These are phyloP conservation scores for Cadophora sp. DNA, from an alignment of 2,329 filamentous ascomycete species.

Conservation along the genomic window DNA sequence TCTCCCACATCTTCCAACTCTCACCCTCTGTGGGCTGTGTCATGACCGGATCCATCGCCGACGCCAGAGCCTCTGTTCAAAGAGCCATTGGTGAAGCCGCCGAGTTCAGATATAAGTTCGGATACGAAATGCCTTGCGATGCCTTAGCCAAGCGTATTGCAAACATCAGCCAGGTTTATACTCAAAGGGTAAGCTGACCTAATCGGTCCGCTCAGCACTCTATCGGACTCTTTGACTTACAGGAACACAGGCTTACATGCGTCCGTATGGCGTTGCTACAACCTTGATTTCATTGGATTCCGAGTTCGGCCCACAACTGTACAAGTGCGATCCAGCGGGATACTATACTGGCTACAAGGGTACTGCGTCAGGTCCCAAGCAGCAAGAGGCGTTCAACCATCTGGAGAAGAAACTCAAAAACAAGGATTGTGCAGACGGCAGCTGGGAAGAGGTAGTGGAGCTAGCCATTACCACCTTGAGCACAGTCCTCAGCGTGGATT, in stretches of 20 bases:
- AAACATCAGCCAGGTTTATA: constrained; percentile 99
- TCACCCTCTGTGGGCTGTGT: constrained; percentile 97
- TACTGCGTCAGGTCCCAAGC: constrained; percentile 95
- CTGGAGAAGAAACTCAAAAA: constrained; percentile 99
- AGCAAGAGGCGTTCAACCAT: constrained; percentile 98
- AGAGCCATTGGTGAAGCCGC: constrained; percentile 94
- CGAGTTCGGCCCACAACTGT: constrained; percentile 91
- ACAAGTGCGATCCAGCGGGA: constrained; percentile 97
- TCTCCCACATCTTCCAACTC: constrained; percentile 96
- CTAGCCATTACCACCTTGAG: constrained; percentile 94
- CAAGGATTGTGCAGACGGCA: constrained; percentile 91
- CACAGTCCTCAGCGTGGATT: constrained; percentile 97
- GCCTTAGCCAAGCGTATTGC: constrained; percentile 94
- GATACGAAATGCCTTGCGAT: constrained; percentile 99
- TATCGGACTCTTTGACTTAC: constrained; percentile 32
- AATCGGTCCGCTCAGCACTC: constrained; percentile 43
- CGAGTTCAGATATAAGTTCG: constrained; percentile 98
- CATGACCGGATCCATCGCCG: constrained; percentile 98
- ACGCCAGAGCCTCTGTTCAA: constrained; percentile 91
- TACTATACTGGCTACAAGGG: constrained; percentile 99
- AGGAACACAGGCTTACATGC: constrained; percentile 83
- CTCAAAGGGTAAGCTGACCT: constrained; percentile 76
- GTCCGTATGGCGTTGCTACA: constrained; percentile 92
- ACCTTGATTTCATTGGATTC: constrained; percentile 94
- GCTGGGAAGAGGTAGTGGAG: constrained; percentile 98